Evolutionary conservation across 805 yeast genomes (phyloP), one percentile per base, ranked within the genome.

Genomic region (Yarrowia sp.): DNA sequence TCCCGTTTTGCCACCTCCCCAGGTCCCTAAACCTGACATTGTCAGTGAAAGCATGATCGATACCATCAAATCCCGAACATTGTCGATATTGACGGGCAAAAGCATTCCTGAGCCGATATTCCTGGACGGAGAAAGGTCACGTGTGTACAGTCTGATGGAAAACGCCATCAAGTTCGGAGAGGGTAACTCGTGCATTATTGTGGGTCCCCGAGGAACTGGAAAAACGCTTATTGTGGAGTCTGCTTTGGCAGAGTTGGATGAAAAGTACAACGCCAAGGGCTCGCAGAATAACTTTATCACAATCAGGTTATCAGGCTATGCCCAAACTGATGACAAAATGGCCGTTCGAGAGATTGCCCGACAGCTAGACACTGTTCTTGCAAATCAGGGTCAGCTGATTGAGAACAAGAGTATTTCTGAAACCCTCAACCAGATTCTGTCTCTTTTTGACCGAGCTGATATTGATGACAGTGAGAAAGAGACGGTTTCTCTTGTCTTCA

Each of bases 301-400:
- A 0, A 84, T 95, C 12, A 76, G 83, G 24, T 78, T 94, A 36
- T 86, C 88, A 69, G 97, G 97, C 0, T 77, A 83, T 14, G 82
- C 87, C 3, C 97, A 91, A 74, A 74, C 82, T 5, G 92, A 89
- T 71, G 98, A 94, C 74, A 84, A 82, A 56, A 79, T 84, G 61
- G 98, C 98, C 0, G 84, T 95, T 14, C 83, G 93, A 64, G 93
- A 91, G 71, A 89, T 95, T 68, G 97, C 97, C 0, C 81, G 88
- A 52, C 98, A 93, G 76, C 78, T 94, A 47, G 97, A 91, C 74
- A 38, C 66, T 12, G 39, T 58, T 5, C 24, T 58, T 7, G 50
- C 50, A 13, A 65, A 70, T 24, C 70, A 68, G 49, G 74, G 71
- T 10, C 63, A 55, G 20, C 24, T 40, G 39, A 69, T 71, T 30